phyloP scores from a whole-genome alignment of 345 rosid species.

The Geranium brycei region DNA sequence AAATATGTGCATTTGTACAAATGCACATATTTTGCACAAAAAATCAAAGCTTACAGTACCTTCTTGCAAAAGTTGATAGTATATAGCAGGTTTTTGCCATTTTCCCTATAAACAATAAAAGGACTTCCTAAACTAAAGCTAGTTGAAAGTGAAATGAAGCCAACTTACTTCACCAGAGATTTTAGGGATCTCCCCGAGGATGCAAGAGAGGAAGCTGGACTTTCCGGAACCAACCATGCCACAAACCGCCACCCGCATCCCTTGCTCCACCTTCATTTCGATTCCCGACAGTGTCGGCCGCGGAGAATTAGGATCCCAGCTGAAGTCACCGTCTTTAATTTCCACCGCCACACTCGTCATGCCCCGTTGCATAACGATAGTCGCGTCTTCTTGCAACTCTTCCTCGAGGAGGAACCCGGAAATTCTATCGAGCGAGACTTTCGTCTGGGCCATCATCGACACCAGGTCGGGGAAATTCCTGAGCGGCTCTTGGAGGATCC shows the following conservation, averaged over 20 bases:
- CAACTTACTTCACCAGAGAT: constrained; percentile 88
- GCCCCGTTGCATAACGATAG: constrained; percentile 63
- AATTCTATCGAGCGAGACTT: constrained; percentile 95
- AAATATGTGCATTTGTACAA: too few species aligned
- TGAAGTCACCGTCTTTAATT: constrained; percentile 64
- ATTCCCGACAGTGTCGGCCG: constrained; percentile 66
- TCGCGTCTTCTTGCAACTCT: constrained; percentile 92
- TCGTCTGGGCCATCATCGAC: constrained; percentile 99
- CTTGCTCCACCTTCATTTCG: constrained; percentile 67
- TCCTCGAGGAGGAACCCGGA: constrained; percentile 95
- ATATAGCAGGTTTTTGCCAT: too few species aligned
- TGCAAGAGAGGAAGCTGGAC: constrained; percentile 95
- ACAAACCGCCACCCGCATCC: constrained; percentile 99
- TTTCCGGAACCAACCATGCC: constrained; percentile 98
- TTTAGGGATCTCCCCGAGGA: constrained; percentile 97
- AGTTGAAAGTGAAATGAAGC: constrained; percentile 11
- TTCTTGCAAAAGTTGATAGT: too few species aligned
- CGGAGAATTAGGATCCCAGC: constrained; percentile 72
- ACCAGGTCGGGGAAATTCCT: constrained; percentile 97
- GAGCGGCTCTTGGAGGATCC: constrained; percentile 98
- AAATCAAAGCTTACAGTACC: too few species aligned
- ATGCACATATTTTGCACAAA: too few species aligned
- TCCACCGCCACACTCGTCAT: constrained; percentile 58
- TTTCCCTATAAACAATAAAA: background rate
- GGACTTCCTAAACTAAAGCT: constrained; percentile 4